Percentiles rank a stretch among this genome's conserved stretches.
Evolutionary conservation across 306 rosid genomes (phyloP).

Genomic region (Neltuma alba): DNA sequence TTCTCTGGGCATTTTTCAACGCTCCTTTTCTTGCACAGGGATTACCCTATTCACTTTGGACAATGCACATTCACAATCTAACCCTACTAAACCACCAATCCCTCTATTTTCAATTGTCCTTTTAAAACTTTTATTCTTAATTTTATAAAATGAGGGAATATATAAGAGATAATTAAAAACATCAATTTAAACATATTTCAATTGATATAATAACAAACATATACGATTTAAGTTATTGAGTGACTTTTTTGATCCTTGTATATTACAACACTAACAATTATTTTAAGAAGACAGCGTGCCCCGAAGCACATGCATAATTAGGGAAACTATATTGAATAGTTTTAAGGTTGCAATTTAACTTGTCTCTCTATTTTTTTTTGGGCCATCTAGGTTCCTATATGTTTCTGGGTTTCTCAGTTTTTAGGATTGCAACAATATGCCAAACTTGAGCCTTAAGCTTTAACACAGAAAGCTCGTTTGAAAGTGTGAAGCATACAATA

Average conservation of each 20-base stretch:
- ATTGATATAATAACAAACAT: not conserved
- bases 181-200: no score
- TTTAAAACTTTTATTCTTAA: not conserved
- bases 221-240: not conserved
- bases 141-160: not conserved
- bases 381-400: not conserved
- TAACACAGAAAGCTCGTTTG: conserved; percentile 38
- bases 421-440: conserved; percentile 49
- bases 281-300: not conserved
- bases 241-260: not conserved
- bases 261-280: not conserved
- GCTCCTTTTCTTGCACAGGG: not conserved
- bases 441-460: conserved; percentile 58
- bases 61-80: not conserved
- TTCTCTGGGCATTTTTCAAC: not conserved
- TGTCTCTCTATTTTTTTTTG: not conserved
- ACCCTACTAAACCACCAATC: not conserved
- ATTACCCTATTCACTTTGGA: not conserved
- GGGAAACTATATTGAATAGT: not conserved
- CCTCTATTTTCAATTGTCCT: not conserved
- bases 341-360: conserved; percentile 30
- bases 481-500: conserved; percentile 38
- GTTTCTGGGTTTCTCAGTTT: conserved; percentile 33
- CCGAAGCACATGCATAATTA: not conserved
- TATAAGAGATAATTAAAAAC: no score